phyloP scores from a whole-genome alignment of 2,329 filamentous ascomycete species.

The Botrytis tulipae region DNA sequence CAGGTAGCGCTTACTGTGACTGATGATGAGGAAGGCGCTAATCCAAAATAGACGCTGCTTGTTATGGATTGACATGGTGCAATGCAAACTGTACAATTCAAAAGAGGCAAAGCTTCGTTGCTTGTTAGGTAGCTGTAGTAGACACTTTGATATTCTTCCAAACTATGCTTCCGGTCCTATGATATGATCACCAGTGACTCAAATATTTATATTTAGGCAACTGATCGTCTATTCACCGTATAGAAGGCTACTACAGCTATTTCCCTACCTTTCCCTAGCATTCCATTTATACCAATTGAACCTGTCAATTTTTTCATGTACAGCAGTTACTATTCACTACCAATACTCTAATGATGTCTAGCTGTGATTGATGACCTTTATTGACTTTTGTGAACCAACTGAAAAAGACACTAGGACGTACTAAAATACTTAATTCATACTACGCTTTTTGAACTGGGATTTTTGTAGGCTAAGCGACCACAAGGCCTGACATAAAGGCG shows the following conservation, averaged over 20 bases:
- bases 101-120: background rate
- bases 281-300: background rate
- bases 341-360: background rate
- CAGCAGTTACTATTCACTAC: background rate
- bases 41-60: background rate
- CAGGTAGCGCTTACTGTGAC: background rate
- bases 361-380: background rate
- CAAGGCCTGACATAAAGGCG: conserved; percentile 15
- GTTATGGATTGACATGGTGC: background rate
- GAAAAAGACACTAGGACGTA: background rate
- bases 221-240: background rate
- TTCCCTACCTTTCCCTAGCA: background rate
- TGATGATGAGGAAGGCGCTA: background rate
- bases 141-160: background rate
- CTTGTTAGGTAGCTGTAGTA: background rate
- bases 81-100: background rate
- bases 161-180: background rate
- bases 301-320: background rate
- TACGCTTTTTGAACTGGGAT: background rate
- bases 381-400: background rate
- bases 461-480: background rate
- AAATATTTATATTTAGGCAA: background rate
- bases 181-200: background rate
- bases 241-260: background rate
- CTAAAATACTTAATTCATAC: background rate